A percentile compares a stretch with the other conserved stretches of the same genome.
Conservation (phyloP, 2,329 filamentous ascomycete species). For the Colletotrichum eremochloae region DNA sequence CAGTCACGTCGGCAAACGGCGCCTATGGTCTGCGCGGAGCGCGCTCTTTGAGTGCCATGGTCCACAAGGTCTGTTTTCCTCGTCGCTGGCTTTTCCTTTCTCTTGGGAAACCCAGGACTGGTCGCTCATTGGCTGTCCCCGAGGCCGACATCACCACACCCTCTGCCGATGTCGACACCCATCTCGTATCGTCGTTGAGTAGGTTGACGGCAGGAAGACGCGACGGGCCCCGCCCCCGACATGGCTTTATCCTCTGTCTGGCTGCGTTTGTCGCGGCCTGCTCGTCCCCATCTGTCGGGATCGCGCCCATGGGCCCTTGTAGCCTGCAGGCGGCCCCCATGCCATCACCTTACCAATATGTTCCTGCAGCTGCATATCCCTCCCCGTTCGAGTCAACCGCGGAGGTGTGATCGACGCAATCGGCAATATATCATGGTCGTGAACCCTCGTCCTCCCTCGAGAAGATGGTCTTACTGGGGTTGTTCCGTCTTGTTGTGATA, state of each 20-base stretch:
- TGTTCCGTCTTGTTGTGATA: slow-evolving; percentile 6
- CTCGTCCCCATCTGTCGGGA: slow-evolving; percentile 23
- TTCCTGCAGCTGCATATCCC: slow-evolving; percentile 33
- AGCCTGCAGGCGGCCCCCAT: slow-evolving; percentile 27
- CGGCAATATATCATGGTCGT: slow-evolving; percentile 29
- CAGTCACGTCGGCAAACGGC: slow-evolving; percentile 23
- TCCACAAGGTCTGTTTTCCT: neutral
- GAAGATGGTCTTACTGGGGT: neutral
- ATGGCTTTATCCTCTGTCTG: slow-evolving; percentile 8
- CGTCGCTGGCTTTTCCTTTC: neutral
- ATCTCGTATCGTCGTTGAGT: slow-evolving; percentile 8
- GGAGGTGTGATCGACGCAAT: slow-evolving; percentile 15
- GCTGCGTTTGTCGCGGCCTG: slow-evolving; percentile 19
- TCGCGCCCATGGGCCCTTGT: slow-evolving; percentile 21
- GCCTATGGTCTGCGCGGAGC: slow-evolving; percentile 11
- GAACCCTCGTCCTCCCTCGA: neutral
- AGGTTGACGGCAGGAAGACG: slow-evolving; percentile 31
- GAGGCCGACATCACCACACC: slow-evolving; percentile 34
- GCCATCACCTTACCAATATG: slow-evolving; percentile 30
- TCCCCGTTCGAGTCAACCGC: slow-evolving; percentile 4
- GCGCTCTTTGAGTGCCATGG: neutral
- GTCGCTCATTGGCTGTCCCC: slow-evolving; percentile 18
- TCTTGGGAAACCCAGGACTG: neutral
- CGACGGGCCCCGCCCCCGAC: slow-evolving; percentile 15
- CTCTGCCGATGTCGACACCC: slow-evolving; percentile 20